Conservation (phyloP, 2,329 filamentous ascomycete genomes). For the Cladosporium sp. region DNA sequence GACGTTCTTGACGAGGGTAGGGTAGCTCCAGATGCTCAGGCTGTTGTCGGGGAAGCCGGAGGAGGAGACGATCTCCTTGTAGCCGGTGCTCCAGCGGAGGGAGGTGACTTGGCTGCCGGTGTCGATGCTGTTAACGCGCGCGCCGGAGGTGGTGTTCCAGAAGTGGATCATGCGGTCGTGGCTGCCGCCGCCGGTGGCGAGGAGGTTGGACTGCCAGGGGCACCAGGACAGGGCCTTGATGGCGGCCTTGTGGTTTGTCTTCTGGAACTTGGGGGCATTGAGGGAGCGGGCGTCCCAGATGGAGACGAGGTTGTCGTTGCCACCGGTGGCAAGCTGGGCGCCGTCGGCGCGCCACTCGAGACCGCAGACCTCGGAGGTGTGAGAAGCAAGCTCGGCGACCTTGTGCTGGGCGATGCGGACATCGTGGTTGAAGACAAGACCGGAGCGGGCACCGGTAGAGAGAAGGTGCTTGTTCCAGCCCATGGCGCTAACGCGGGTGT, state of each 20-base stretch:
- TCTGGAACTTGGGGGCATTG: slow-evolving; percentile 94
- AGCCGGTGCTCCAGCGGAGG: slow-evolving; percentile 91
- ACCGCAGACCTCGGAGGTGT: slow-evolving; percentile 96
- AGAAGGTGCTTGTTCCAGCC: slow-evolving; percentile 98
- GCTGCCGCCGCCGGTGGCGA: slow-evolving; percentile 91
- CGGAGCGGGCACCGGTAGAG: slow-evolving; percentile 89
- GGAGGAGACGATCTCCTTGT: slow-evolving; percentile 96
- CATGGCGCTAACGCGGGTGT: slow-evolving; percentile 95
- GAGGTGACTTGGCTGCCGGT: slow-evolving; percentile 97
- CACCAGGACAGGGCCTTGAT: slow-evolving; percentile 99
- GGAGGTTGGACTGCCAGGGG: slow-evolving; percentile 96
- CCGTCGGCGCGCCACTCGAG: slow-evolving; percentile 97
- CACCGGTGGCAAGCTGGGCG: slow-evolving; percentile 92
- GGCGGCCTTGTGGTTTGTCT: slow-evolving; percentile 98
- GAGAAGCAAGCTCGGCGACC: slow-evolving; percentile 90
- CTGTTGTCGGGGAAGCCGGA: slow-evolving; percentile 99
- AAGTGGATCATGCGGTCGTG: slow-evolving; percentile 99
- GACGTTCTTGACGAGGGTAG: slow-evolving; percentile 90
- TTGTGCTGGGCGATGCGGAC: slow-evolving; percentile 98
- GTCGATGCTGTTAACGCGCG: slow-evolving; percentile 97
- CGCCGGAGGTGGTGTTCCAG: slow-evolving; percentile 98
- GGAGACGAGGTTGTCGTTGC: slow-evolving; percentile 97
- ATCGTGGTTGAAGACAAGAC: slow-evolving; percentile 97
- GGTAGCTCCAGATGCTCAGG: slow-evolving; percentile 98
- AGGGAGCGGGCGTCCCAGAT: slow-evolving; percentile 98